Evolutionary conservation across 2,329 filamentous ascomycete species (phyloP), one percentile per base, ranked within the genome.

Genomic region (Botrytis cinerea): DNA sequence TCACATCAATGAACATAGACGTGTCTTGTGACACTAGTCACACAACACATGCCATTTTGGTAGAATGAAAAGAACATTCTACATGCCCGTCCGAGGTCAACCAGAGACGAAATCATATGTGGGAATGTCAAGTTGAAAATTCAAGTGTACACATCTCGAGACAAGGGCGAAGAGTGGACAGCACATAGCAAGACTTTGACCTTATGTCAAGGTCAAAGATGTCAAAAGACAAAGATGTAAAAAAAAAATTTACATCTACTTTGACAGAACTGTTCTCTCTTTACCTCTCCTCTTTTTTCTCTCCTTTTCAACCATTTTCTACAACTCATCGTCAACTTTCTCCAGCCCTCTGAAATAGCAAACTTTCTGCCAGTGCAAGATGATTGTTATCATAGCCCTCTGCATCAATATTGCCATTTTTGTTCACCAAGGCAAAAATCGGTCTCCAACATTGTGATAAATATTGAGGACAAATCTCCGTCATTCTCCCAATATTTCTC

Each of bases 11-110:
- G 48, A 18, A 46, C 18, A n/a, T 10, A 32, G 63, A 51, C 14
- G 25, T 9, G 25, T 35, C 22, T 67, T 51, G 32, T 67, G 63
- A 51, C 45, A 67, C 63, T n/a, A 51, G n/a, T 51, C 63, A 67
- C 63, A 38, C 25, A 57, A 12, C 3, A 38, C 51, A 57, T 68
- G 28, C 46, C 12, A 40, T 32, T 43, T 12, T 68, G 4, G 18
- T 57, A 16, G n/a, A 32, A 68, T 32, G 18, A 57, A 40, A 68
- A 67, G 45, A 38, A 40, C 16, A n/a, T 38, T 67, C 45, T 20
- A 16, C 61, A 12, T 40, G 12, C n/a, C 8, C 22, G 28, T 67
- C 45, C 20, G 14, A 67, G 32, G 22, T 38, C 45, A 32, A 51
- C 32, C 25, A 38, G 45, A 5, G 63, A 38, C 1, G 45, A 67